Base-by-base conservation (phyloP, 768 basidiomycete species). In the Lactifluus hygrophoroides region DNA sequence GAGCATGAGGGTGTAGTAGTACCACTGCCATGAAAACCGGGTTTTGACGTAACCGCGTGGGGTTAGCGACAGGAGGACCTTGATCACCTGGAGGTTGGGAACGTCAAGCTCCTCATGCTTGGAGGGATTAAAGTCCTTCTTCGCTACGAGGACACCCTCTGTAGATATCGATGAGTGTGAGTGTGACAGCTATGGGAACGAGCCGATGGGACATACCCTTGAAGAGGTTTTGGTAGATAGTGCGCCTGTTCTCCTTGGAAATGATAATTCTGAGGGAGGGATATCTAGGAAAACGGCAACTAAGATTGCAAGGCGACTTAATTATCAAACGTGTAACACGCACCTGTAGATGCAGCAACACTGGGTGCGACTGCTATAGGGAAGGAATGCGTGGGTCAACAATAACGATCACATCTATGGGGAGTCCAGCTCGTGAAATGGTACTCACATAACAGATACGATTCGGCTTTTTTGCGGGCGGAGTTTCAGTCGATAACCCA, bases 191-290 rank as follows among this genome's bases (percentile, higher is more conserved):
- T 28, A 25, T 5, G 13, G 4, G 17, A 14, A 23, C n/a, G 23
- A 46, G 48, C 30, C 21, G 16, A 46, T 10, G 32, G 38, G 16
- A 75, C 86, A 65, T 65, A 94, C 93, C 94, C 79, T 96, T 96
- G 90, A 99, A 99, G 82, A 99, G 94, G 80, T 88, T 89, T 78
- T 99, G 94, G 81, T 96, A 99, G 81, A 99, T 98, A 73, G 81
- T 74, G 70, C 91, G 90, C 77, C 87, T 82, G 83, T 97, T 90
- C 75, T 87, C 71, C 81, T 99, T 99, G 70, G 90, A 80, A 74
- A 99, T 97, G 68, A 99, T 86, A 95, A 99, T 99, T 77, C 72
- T 89, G 73, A 71, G 72, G 69, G 62, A 66, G 58, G 57, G 48
- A 61, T 62, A 59, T 54, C 66, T 57, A 49, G 59, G 60, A 62